These are phyloP conservation scores for Samsoniella hepiali DNA, from an alignment of 2,329 filamentous ascomycete species.

Conservation along the genomic window DNA sequence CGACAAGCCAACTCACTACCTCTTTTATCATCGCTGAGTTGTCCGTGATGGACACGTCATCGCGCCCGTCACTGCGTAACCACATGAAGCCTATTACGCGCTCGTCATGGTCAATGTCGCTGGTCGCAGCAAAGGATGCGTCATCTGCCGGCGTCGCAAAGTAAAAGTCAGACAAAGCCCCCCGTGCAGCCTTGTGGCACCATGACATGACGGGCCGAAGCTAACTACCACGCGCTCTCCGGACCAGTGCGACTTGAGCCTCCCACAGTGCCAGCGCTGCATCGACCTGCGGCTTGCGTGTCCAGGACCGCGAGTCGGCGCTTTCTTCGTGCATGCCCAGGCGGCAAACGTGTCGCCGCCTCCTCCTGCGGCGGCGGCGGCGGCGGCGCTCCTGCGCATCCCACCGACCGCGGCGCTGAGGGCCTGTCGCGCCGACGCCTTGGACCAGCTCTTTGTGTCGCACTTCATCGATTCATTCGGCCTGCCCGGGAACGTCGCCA, in stretches of 20 bases:
- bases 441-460: conserved; percentile 12
- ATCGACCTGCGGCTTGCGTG: not conserved
- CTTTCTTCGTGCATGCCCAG: conserved; percentile 14
- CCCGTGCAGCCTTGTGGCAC: not conserved
- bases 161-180: conserved; percentile 6
- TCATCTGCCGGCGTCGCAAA: conserved; percentile 5
- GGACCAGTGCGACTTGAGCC: conserved; percentile 13
- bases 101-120: conserved; percentile 36
- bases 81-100: not conserved
- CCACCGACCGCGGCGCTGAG: not conserved
- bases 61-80: not conserved
- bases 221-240: not conserved
- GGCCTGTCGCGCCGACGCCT: conserved; percentile 6
- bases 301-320: not conserved
- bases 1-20: not conserved
- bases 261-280: conserved; percentile 11
- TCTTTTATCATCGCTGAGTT: not conserved
- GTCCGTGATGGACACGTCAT: not conserved
- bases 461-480: conserved; percentile 15
- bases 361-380: not conserved
- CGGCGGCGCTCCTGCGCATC: not conserved
- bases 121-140: conserved; percentile 14
- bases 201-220: not conserved
- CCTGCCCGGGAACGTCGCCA: not conserved
- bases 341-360: not conserved